These are phyloP conservation scores for Sarocladium brachiariae DNA, from an alignment of 2,329 filamentous ascomycete genomes.

Conservation along the genomic window DNA sequence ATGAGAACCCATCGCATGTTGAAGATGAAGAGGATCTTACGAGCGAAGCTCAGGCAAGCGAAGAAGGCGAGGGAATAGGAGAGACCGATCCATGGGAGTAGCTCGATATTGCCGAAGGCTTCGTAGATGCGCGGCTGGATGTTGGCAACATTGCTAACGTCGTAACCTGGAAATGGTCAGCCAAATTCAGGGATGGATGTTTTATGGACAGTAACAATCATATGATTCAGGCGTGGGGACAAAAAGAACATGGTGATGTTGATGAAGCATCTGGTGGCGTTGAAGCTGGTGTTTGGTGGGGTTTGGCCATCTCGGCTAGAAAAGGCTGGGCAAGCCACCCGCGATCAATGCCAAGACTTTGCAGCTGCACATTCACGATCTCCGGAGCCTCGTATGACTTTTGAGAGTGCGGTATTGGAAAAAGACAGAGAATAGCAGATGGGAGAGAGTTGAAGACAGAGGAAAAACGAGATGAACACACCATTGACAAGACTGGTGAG, in stretches of 20 bases:
- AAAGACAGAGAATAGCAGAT: no score
- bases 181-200: not conserved
- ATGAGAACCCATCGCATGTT: constrained; percentile 21
- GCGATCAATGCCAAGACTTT: constrained; percentile 3
- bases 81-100: constrained; percentile 32
- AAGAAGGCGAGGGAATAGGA: constrained; percentile 28
- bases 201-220: no score
- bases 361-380: not conserved
- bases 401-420: no score
- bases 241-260: not conserved
- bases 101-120: constrained; percentile 32
- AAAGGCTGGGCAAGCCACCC: constrained; percentile 9
- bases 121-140: constrained; percentile 52
- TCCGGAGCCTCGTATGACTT: no score
- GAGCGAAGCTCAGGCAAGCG: constrained; percentile 26
- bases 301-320: not conserved
- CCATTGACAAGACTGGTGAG: constrained; percentile 12
- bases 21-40: constrained; percentile 25
- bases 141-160: constrained; percentile 41
- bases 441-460: not conserved
- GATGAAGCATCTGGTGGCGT: no score
- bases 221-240: no score
- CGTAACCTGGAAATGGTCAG: constrained; percentile 27
- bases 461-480: not conserved
- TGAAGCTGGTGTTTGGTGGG: not conserved